A percentile compares a stretch with the other conserved stretches of the same genome.
Evolutionary conservation across 495 filamentous ascomycete genomes (phyloP).

Genomic region (Neurospora sp.): DNA sequence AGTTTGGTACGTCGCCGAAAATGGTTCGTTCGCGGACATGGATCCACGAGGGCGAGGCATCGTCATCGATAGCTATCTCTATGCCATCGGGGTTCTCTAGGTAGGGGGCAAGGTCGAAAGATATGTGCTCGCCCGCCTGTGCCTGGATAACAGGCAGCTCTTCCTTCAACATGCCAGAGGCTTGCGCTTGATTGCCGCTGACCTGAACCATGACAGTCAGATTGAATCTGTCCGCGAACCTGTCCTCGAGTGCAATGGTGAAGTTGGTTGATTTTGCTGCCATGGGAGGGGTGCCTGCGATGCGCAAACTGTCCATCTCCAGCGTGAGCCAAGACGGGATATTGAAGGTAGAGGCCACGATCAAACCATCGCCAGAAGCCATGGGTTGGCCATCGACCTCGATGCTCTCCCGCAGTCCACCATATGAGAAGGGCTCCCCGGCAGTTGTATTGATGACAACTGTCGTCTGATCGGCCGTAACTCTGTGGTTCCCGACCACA

Average conservation of each 20-base stretch:
- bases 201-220: slow-evolving; percentile 54
- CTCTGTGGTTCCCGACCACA: slow-evolving; percentile 55
- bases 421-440: slow-evolving; percentile 46
- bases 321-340: slow-evolving; percentile 63
- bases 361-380: slow-evolving; percentile 31
- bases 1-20: slow-evolving; percentile 50
- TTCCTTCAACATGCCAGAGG: slow-evolving; percentile 27
- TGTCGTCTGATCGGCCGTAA: slow-evolving; percentile 48
- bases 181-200: not conserved
- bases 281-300: slow-evolving; percentile 55
- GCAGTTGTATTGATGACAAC: slow-evolving; percentile 50
- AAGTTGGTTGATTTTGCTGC: slow-evolving; percentile 50
- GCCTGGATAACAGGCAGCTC: slow-evolving; percentile 37
- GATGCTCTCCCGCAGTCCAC: slow-evolving; percentile 41
- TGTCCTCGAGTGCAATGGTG: slow-evolving; percentile 54
- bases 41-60: slow-evolving; percentile 52
- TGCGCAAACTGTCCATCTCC: slow-evolving; percentile 47
- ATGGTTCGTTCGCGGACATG: slow-evolving; percentile 45
- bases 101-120: slow-evolving; percentile 49
- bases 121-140: slow-evolving; percentile 54
- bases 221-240: slow-evolving; percentile 52
- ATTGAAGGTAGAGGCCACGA: slow-evolving; percentile 35
- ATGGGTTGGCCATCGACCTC: slow-evolving; percentile 52
- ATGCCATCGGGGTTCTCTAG: slow-evolving; percentile 43
- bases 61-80: slow-evolving; percentile 44